A percentile compares a stretch with the other conserved stretches of the same genome.
Evolutionary conservation across 2,329 filamentous ascomycete genomes (phyloP).

Genomic region (Boeremia lycopersici): DNA sequence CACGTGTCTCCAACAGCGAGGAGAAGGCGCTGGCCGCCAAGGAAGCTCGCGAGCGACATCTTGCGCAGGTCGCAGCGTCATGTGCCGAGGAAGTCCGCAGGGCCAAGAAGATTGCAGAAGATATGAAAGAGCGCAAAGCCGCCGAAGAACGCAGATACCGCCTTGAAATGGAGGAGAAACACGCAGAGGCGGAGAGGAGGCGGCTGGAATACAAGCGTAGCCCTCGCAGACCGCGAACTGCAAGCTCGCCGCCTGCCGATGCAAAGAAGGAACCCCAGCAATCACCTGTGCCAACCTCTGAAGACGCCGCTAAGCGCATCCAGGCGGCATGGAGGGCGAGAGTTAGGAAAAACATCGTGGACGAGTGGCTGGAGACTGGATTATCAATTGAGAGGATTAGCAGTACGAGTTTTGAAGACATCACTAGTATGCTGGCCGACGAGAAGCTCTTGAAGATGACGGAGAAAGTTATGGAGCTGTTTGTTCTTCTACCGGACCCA

Average conservation of each 20-base stretch:
- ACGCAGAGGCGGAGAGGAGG: constrained; percentile 76
- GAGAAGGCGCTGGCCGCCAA: constrained; percentile 79
- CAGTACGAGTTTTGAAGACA: constrained; percentile 74
- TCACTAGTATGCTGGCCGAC: constrained; percentile 70
- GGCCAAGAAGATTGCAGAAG: constrained; percentile 81
- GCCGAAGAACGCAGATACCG: constrained; percentile 73
- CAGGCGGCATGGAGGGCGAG: constrained; percentile 72
- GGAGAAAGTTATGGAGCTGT: constrained; percentile 70
- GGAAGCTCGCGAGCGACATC: constrained; percentile 76
- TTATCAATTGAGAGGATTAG: constrained; percentile 73
- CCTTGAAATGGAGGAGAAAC: constrained; percentile 77
- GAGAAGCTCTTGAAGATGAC: constrained; percentile 70
- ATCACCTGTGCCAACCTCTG: constrained; percentile 56
- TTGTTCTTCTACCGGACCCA: constrained; percentile 63
- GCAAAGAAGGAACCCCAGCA: constrained; percentile 39
- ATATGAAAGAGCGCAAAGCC: constrained; percentile 79
- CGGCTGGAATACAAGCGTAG: constrained; percentile 62
- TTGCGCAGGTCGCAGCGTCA: constrained; percentile 79
- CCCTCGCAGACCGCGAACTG: constrained; percentile 63
- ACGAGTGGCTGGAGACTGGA: constrained; percentile 69
- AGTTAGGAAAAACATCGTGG: constrained; percentile 64
- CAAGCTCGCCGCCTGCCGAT: constrained; percentile 58
- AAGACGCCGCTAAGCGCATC: constrained; percentile 68
- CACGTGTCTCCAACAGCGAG: constrained; percentile 71
- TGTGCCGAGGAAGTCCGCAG: constrained; percentile 84